Evolutionary conservation across 2,329 filamentous ascomycete genomes (phyloP), one percentile per base, ranked within the genome.

Genomic region (Juglanconis oblonga): DNA sequence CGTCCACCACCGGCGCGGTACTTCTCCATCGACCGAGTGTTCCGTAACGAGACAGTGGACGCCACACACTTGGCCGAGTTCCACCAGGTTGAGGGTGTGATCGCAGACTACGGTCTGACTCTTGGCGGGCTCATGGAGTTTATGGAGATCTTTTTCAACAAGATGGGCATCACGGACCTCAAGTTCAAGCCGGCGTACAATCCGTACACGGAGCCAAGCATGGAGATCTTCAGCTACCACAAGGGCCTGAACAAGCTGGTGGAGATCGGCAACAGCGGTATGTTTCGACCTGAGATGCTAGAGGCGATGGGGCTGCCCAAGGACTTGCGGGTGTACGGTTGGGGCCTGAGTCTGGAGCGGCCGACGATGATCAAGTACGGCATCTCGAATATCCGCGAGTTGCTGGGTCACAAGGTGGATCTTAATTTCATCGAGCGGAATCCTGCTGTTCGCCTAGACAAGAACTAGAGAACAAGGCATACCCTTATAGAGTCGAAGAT

Each of bases 211-310:
- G 95, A 99, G 77, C 93, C 95, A 35, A 90, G 89, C 72, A 96
- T 99, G 92, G 95, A 99, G 77, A 96, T 99, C 67, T 99, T 98
- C 78, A 92, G 91, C 66, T 98, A 89, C 80, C 95, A 98, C 81
- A 85, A 89, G 70, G 94, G 92, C 3, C 79, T 97, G 53, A 86
- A 86, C 69, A 96, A 96, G 80, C 89, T 96, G 79, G 91, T 98
- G 32, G 95, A 98, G 79, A 98, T 98, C 72, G 95, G 95, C 62
- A 98, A 99, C 79, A 94, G 89, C 68, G 95, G 95, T 65, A 98
- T 99, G 93, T 99, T 99, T 87, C 84, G 95, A 66, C 93, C 95
- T 1, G 95, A 99, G 77, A 97, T 98, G 94, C 76, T 97, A 70
- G 90, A 97, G 77, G 82, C 92, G 5, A 97, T 97, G 93, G 94